Conservation (phyloP, 1,284 basidiomycete genomes). For the Ganoderma sinense region DNA sequence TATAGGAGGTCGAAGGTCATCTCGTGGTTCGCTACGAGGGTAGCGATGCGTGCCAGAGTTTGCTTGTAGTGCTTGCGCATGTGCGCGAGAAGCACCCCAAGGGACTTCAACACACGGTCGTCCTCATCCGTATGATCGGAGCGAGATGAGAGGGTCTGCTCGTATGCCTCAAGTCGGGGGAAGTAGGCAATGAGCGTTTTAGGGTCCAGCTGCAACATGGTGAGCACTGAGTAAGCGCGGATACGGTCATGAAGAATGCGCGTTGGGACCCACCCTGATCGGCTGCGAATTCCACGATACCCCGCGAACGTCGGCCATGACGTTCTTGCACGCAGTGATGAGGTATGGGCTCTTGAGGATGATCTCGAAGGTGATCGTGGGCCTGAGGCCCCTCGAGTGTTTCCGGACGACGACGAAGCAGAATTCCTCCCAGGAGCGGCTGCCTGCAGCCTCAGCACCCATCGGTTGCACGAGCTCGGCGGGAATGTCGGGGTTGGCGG, state of each 20-base stretch:
- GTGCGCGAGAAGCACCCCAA: constrained; percentile 44
- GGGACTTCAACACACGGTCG: constrained; percentile 47
- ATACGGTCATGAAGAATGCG: background rate
- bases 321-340: constrained; percentile 58
- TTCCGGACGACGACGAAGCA: constrained; percentile 59
- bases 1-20: constrained; percentile 63
- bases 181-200: constrained; percentile 60
- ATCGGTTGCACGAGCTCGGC: constrained; percentile 15
- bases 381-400: constrained; percentile 41
- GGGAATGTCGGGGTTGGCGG: constrained; percentile 8
- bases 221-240: background rate
- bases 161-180: constrained; percentile 52
- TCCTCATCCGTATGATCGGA: constrained; percentile 46
- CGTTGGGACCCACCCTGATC: constrained; percentile 48
- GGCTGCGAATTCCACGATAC: constrained; percentile 64
- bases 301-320: constrained; percentile 57
- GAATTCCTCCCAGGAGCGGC: constrained; percentile 6
- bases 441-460: constrained; percentile 1
- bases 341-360: constrained; percentile 64
- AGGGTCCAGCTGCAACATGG: constrained; percentile 50
- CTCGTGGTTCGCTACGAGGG: constrained; percentile 55
- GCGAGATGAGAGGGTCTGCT: constrained; percentile 46
- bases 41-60: constrained; percentile 52
- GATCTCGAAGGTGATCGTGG: constrained; percentile 53
- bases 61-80: constrained; percentile 54